A percentile compares a stretch with the other conserved stretches of the same genome.
phyloP scores from a whole-genome alignment of 371 early-diverging fungal species.

The Aphelidium insulamus region DNA sequence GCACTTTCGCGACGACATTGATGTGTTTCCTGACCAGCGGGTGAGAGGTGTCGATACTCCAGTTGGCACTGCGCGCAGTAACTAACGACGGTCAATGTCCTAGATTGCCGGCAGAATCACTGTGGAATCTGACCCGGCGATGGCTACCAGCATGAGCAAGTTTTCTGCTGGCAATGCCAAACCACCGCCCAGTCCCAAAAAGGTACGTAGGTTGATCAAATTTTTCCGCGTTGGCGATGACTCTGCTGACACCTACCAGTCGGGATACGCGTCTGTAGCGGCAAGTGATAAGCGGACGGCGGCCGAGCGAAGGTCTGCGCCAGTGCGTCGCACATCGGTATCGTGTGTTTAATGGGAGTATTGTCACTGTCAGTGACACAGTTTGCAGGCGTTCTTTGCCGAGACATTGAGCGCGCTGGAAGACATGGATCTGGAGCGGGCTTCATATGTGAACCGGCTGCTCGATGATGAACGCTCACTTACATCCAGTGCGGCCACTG shows the following conservation, averaged over 20 bases:
- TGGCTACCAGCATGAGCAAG: background rate
- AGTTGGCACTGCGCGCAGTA: constrained; percentile 2
- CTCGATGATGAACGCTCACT: too few relatives aligned
- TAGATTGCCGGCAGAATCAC: too few relatives aligned
- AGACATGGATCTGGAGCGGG: constrained; percentile 2
- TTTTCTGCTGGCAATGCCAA: too few relatives aligned
- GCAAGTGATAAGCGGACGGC: background rate
- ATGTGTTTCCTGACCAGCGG: constrained; percentile 24
- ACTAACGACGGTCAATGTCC: too few relatives aligned
- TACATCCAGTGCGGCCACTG: too few relatives aligned
- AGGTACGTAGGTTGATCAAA: too few relatives aligned
- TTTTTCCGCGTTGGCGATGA: too few relatives aligned
- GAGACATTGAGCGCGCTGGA: constrained; percentile 15
- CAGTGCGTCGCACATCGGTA: constrained; percentile 5
- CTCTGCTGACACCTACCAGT: background rate
- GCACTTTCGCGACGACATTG: constrained; percentile 17
- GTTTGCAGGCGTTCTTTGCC: constrained; percentile 16
- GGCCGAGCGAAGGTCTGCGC: background rate
- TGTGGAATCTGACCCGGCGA: background rate
- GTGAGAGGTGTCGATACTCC: constrained; percentile 4
- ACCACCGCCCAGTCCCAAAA: too few relatives aligned
- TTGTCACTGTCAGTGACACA: background rate
- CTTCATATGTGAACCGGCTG: too few relatives aligned
- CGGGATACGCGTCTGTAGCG: background rate
- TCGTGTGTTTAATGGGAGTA: constrained; percentile 1